Percentiles rank a stretch among this genome's conserved stretches.
These are phyloP conservation scores for Acrocalymma vagum DNA, from an alignment of 2,329 filamentous ascomycete genomes.

Conservation along the genomic window DNA sequence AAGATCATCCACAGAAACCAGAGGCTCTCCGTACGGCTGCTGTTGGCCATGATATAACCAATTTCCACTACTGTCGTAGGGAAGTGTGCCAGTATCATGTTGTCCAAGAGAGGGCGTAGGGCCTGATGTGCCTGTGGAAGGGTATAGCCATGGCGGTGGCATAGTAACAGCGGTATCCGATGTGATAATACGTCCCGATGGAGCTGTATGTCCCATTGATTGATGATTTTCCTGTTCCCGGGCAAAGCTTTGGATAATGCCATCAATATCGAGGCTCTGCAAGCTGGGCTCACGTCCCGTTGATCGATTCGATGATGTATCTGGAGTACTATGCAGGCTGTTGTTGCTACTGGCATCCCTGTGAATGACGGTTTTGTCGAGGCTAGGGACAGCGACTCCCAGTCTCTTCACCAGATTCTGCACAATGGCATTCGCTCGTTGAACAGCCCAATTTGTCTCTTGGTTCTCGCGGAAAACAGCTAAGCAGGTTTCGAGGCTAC, in stretches of 20 bases:
- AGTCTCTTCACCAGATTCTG: slow-evolving; percentile 57
- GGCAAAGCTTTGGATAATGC: slow-evolving; percentile 54
- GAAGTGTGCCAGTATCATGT: slow-evolving; percentile 4
- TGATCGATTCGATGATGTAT: slow-evolving; percentile 16
- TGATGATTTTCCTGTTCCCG: slow-evolving; percentile 37
- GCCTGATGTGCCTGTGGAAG: slow-evolving; percentile 2
- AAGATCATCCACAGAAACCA: slow-evolving; percentile 30
- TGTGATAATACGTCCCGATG: slow-evolving; percentile 8
- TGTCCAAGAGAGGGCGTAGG: neutral
- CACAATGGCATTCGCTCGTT: slow-evolving; percentile 56
- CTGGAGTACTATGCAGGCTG: slow-evolving; percentile 9
- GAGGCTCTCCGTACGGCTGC: slow-evolving; percentile 18
- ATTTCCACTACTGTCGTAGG: slow-evolving; percentile 18
- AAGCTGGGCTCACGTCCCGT: slow-evolving; percentile 23
- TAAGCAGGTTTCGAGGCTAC: slow-evolving; percentile 53
- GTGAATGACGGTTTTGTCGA: slow-evolving; percentile 26
- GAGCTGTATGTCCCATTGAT: slow-evolving; percentile 11
- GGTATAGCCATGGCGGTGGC: slow-evolving; percentile 13
- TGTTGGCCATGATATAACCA: slow-evolving; percentile 21
- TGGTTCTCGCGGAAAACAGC: slow-evolving; percentile 59
- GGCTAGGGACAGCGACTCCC: slow-evolving; percentile 28
- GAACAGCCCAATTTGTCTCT: slow-evolving; percentile 60
- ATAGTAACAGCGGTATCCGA: slow-evolving; percentile 6
- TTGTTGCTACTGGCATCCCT: slow-evolving; percentile 8
- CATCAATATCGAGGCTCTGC: slow-evolving; percentile 51